Base-by-base conservation (phyloP, 2,329 filamentous ascomycete genomes). In the Myriosclerotinia curreyana region DNA sequence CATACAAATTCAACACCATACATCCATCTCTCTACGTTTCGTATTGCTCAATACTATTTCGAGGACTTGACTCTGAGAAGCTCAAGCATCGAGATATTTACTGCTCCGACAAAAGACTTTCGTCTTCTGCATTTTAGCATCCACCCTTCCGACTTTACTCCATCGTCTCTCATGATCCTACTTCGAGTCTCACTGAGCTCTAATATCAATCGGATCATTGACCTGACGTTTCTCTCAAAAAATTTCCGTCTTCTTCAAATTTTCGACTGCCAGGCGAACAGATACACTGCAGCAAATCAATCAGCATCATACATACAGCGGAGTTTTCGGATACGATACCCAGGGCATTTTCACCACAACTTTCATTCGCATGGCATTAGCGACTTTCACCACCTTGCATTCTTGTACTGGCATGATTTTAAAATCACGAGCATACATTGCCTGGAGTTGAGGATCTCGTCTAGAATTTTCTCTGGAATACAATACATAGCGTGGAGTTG, bases 311-410 rank as follows among this genome's bases (percentile, higher is more conserved):
- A 5, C 17, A 46, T 12, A 36, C 28, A 58, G 28, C 28, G 28
- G 42, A 58, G 55, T 58, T 48, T 22, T 46, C 42, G 20, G 14
- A 36, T 22, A 58, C n/a, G 28, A 48, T 58, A 58, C 55, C 28
- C 42, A 58, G 42, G 42, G 40, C 3, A 22, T 22, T 22, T 54
- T 55, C n/a, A 54, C 36, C 28, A 14, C 17, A 46, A 34, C 15
- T 46, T 6, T 7, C 54, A 46, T 34, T 56, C 40, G 20, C 54
- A 40, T 40, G n/a, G 40, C 40, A 22, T 58, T 17, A 2, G 34
- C 25, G 31, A 25, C 14, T 36, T 59, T 46, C 6, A 25, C 14
- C 2, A 48, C 28, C 22, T 31, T 22, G 15, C 15, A 20, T 59
- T 34, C 20, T 48, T 20, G 28, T 48, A 36, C 28, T 38, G n/a